These are phyloP conservation scores for Zelonia costaricensis DNA, from an alignment of 208 protist genomes.

Conservation along the genomic window DNA sequence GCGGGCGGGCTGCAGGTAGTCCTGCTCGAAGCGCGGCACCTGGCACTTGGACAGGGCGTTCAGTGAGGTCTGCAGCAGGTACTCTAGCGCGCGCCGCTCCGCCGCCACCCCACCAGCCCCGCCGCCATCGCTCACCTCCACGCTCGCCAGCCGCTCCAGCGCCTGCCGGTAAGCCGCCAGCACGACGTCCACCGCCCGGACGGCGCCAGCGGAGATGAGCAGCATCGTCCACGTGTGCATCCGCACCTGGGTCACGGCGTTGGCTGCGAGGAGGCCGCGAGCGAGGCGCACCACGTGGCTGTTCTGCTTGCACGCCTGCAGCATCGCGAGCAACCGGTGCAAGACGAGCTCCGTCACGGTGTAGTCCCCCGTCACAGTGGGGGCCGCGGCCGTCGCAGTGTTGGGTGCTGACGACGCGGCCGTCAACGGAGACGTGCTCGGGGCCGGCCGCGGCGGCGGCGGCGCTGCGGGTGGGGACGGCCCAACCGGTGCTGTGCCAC, in stretches of 20 bases:
- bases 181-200: slow-evolving; percentile 56
- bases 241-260: slow-evolving; percentile 22
- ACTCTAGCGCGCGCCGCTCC: slow-evolving; percentile 54
- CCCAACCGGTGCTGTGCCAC: too few relatives aligned
- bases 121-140: slow-evolving; percentile 3
- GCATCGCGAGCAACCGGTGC: slow-evolving; percentile 53
- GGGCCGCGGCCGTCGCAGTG: background rate
- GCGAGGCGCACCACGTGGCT: slow-evolving; percentile 41
- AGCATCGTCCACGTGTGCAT: slow-evolving; percentile 67
- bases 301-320: slow-evolving; percentile 58
- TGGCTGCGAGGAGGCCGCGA: slow-evolving; percentile 39
- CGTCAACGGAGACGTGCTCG: too few relatives aligned
- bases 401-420: too few relatives aligned
- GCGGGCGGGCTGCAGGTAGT: slow-evolving; percentile 51
- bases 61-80: slow-evolving; percentile 76
- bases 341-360: slow-evolving; percentile 23
- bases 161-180: slow-evolving; percentile 43
- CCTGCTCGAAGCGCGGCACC: slow-evolving; percentile 52
- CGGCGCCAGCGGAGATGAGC: slow-evolving; percentile 67
- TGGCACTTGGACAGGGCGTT: slow-evolving; percentile 74
- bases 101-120: slow-evolving; percentile 1
- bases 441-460: background rate
- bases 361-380: background rate
- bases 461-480: too few relatives aligned
- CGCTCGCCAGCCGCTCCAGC: slow-evolving; percentile 15